Percentiles rank a stretch among this genome's conserved stretches.
These are phyloP conservation scores for Tetrahymena thermophila DNA, from an alignment of 73 alveolate species.

Conservation along the genomic window DNA sequence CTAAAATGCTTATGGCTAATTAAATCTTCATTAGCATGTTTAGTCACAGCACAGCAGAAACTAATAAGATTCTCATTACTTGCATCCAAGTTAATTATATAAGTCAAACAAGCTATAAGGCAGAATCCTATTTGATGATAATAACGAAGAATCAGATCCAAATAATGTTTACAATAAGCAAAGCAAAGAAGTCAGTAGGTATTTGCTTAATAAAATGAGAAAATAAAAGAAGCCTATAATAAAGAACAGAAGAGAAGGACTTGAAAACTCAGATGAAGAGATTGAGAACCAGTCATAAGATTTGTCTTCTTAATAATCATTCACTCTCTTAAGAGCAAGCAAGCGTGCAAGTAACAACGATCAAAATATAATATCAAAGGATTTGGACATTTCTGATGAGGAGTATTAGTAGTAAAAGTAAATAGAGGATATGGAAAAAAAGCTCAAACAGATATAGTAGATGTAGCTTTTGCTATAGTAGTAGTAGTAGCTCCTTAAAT, in stretches of 20 bases:
- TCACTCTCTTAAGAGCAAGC: background rate
- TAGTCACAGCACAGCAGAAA: background rate
- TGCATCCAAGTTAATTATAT: background rate
- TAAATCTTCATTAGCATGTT: background rate
- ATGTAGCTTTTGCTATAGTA: background rate
- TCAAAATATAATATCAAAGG: background rate
- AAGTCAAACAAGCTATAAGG: background rate
- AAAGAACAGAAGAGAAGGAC: background rate
- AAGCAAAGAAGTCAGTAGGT: background rate
- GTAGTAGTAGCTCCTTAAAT: background rate
- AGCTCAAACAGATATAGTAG: background rate
- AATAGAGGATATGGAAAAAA: background rate
- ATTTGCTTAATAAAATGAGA: background rate
- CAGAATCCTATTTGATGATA: background rate
- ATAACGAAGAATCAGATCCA: background rate
- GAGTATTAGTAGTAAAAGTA: background rate
- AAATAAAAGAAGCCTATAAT: background rate
- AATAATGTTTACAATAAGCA: background rate
- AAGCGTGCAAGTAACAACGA: background rate
- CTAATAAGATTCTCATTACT: background rate
- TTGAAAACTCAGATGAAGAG: background rate
- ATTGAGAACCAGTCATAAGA: background rate
- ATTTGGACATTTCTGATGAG: background rate
- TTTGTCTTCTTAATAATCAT: background rate
- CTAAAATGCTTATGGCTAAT: background rate